Base-by-base conservation (phyloP, 2,329 filamentous ascomycete species). In the Immersiporthe knoxdaviesiana region DNA sequence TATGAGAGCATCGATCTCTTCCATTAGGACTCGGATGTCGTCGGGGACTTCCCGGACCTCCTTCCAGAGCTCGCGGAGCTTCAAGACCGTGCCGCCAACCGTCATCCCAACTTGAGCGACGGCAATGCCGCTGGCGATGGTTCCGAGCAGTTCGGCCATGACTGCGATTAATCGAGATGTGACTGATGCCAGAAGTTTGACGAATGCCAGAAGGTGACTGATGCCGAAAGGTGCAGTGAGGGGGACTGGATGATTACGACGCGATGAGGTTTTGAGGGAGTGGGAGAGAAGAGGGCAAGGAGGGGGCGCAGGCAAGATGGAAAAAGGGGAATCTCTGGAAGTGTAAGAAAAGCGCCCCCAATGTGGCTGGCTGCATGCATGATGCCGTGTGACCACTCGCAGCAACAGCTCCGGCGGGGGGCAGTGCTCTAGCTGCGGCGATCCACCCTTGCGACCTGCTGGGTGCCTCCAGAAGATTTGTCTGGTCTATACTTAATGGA, bases 121-220 rank as follows among this genome's bases (percentile, higher is more conserved):
- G 2, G 74, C 73, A 27, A 77, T 73, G 35, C 74, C 72, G 54
- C 74, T 76, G 11, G 73, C 73, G 32, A 74, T 72, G n/a, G 73
- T 58, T 6, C 74, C 70, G 3, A 77, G 71, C 16, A 69, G 59
- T 71, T 77, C 75, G 21, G 74, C 75, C 75, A 76, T 76, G 50
- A 16, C n/a, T n/a, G n/a, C 56, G 14, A n/a, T n/a, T n/a, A 18
- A 32, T 30, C 44, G 44, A 47, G 44, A 10, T n/a, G 8, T n/a
- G 21, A 59, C 1, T 59, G 27, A 18, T 12, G 24, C 47, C 1
- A 24, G 47, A 50, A 50, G 21, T 3, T 3, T 18, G 16, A 12
- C 41, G 41, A 12, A 50, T 12, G 10, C 12, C 50, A 54, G 24
- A 27, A 50, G 3, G 35, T 39, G 37, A 39, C 37, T 39, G 2